phyloP scores from a whole-genome alignment of 139 green algal species.

The Trebouxia sp. region DNA sequence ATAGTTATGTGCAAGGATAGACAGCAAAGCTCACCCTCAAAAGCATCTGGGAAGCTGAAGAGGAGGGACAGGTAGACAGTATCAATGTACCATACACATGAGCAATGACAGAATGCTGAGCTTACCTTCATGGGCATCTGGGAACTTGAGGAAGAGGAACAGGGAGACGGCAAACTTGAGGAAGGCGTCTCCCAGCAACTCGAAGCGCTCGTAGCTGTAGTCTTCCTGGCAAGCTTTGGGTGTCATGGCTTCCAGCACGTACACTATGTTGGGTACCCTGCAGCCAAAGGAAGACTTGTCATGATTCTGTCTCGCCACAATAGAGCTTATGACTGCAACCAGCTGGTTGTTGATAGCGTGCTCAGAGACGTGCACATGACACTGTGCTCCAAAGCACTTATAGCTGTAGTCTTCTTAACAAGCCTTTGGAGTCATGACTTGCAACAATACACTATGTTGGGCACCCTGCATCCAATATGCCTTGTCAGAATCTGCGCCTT shows the following conservation, averaged over 20 bases:
- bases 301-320: no score
- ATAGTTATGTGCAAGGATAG: no score
- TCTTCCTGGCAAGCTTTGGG: constrained; percentile 34
- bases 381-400: constrained; percentile 49
- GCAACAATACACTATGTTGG: constrained; percentile 31
- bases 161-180: constrained; percentile 45
- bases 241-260: constrained; percentile 46
- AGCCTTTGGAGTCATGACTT: constrained; percentile 42
- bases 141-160: constrained; percentile 31
- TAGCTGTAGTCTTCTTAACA: constrained; percentile 41
- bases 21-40: no score
- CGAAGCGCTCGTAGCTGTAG: constrained; percentile 46
- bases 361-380: no score
- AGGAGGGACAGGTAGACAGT: no score
- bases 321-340: no score
- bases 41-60: no score
- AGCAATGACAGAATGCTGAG: background rate
- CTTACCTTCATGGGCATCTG: constrained; percentile 31
- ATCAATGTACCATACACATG: no score
- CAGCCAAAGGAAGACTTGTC: background rate
- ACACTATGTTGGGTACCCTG: constrained; percentile 34
- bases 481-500: background rate
- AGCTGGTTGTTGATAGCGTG: no score
- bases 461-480: constrained; percentile 29
- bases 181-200: constrained; percentile 54